phyloP scores from a whole-genome alignment of 2,329 filamentous ascomycete species.

The Dothideomycetes sp. region DNA sequence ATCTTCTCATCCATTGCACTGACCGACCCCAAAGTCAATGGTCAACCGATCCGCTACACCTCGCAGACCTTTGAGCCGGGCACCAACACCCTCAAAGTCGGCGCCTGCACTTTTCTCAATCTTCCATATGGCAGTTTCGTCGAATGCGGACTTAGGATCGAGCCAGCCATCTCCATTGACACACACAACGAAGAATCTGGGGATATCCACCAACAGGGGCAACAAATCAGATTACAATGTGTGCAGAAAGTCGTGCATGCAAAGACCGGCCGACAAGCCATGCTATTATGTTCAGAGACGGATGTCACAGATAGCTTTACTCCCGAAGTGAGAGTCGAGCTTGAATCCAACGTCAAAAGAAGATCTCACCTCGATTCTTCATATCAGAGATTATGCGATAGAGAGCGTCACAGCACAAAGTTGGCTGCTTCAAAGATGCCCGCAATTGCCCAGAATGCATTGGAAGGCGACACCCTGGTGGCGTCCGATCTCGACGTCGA shows the following conservation, averaged over 20 bases:
- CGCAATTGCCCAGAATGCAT: neutral
- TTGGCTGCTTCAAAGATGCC: neutral
- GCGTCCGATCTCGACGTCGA: neutral
- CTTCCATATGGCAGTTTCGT: slow-evolving; percentile 17
- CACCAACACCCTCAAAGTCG: slow-evolving; percentile 12
- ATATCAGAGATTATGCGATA: neutral
- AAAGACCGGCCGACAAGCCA: slow-evolving; percentile 14
- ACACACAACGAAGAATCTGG: too few relatives aligned
- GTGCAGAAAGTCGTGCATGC: slow-evolving; percentile 17
- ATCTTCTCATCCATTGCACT: slow-evolving; percentile 12
- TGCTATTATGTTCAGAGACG: slow-evolving; percentile 17
- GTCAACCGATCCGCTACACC: slow-evolving; percentile 17
- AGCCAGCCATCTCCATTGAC: slow-evolving; percentile 6
- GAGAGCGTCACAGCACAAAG: neutral
- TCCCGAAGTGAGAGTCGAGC: neutral
- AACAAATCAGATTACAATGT: slow-evolving; percentile 17
- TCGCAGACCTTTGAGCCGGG: slow-evolving; percentile 13
- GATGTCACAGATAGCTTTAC: slow-evolving; percentile 15
- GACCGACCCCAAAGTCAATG: slow-evolving; percentile 16
- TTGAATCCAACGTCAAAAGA: neutral
- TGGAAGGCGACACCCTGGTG: neutral
- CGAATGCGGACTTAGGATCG: slow-evolving; percentile 17
- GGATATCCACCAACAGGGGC: too few relatives aligned
- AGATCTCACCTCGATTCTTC: neutral
- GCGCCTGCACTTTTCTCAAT: slow-evolving; percentile 17